Evolutionary conservation across 768 basidiomycete genomes (phyloP).

Genomic region (Hericium erinaceus): DNA sequence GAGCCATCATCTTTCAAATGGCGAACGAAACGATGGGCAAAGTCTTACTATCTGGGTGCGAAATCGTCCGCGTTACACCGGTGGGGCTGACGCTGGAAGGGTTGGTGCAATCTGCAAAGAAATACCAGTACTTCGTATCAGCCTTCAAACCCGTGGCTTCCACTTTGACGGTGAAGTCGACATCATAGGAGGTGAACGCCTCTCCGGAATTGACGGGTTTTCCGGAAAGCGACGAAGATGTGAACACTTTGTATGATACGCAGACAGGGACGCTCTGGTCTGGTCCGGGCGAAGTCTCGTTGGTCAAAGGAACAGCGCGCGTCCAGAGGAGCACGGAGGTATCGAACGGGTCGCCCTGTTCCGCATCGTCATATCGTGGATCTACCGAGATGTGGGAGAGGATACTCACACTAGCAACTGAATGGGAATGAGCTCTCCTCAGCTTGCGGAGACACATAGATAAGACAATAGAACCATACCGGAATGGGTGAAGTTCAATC

Average conservation of each 20-base stretch:
- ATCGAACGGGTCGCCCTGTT: slow-evolving; percentile 45
- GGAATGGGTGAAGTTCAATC: slow-evolving; percentile 39
- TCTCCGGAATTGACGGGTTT: slow-evolving; percentile 32
- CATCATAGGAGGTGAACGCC: slow-evolving; percentile 47
- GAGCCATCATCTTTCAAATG: not conserved
- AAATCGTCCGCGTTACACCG: slow-evolving; percentile 43
- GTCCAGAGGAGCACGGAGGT: slow-evolving; percentile 51
- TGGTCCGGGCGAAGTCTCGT: slow-evolving; percentile 22
- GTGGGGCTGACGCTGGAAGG: slow-evolving; percentile 33
- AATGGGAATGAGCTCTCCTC: not conserved
- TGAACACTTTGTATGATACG: slow-evolving; percentile 36
- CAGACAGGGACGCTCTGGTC: slow-evolving; percentile 45
- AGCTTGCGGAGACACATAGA: no score
- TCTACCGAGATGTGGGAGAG: no score
- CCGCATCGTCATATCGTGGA: no score
- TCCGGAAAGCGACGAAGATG: slow-evolving; percentile 26
- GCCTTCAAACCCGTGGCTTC: slow-evolving; percentile 41
- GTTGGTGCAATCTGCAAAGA: slow-evolving; percentile 46
- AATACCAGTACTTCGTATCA: slow-evolving; percentile 46
- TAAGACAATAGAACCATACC: slow-evolving; percentile 19
- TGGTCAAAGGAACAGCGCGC: slow-evolving; percentile 33
- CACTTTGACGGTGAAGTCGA: slow-evolving; percentile 53
- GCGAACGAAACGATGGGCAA: not conserved
- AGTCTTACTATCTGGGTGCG: slow-evolving; percentile 34
- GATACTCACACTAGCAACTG: slow-evolving; percentile 38